Evolutionary conservation across 352 stramenopile species (phyloP).

Genomic region (Bremia lactucae): DNA sequence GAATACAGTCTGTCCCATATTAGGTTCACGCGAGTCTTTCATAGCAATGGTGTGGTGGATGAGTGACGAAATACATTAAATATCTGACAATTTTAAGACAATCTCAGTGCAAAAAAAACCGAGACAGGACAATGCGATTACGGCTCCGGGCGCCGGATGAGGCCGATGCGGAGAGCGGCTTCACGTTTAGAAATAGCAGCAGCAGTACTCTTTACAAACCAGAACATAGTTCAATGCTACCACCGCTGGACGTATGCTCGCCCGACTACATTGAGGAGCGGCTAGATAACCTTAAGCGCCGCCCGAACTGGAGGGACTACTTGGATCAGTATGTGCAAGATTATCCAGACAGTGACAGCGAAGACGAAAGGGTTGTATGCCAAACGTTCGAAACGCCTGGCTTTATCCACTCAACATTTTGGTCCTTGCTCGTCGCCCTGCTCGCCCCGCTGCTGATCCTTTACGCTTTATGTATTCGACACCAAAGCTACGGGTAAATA

Average conservation of each 20-base stretch:
- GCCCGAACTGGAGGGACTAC: constrained; percentile 42
- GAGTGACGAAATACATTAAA: too few relatives aligned
- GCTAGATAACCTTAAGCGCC: constrained; percentile 80
- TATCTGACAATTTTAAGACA: not conserved
- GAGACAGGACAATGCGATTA: constrained; percentile 36
- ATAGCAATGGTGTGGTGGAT: too few relatives aligned
- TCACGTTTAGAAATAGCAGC: constrained; percentile 14
- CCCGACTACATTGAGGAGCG: constrained; percentile 79
- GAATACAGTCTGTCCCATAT: constrained; percentile 24
- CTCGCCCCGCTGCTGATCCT: constrained; percentile 53
- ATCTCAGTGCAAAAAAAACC: not conserved
- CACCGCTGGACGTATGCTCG: constrained; percentile 55
- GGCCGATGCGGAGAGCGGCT: constrained; percentile 26
- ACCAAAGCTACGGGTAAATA: constrained; percentile 43
- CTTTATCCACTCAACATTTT: constrained; percentile 43
- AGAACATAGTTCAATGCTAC: constrained; percentile 14
- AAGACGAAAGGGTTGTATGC: constrained; percentile 23
- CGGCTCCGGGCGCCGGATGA: constrained; percentile 59
- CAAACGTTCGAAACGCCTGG: constrained; percentile 6
- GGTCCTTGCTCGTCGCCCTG: constrained; percentile 37
- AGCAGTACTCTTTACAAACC: constrained; percentile 11
- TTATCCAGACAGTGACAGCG: constrained; percentile 31
- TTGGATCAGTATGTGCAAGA: constrained; percentile 67
- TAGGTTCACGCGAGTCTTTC: constrained; percentile 16
- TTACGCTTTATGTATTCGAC: constrained; percentile 37